Conservation (phyloP, 345 rosid species). For the Rhizophora apiculata region DNA sequence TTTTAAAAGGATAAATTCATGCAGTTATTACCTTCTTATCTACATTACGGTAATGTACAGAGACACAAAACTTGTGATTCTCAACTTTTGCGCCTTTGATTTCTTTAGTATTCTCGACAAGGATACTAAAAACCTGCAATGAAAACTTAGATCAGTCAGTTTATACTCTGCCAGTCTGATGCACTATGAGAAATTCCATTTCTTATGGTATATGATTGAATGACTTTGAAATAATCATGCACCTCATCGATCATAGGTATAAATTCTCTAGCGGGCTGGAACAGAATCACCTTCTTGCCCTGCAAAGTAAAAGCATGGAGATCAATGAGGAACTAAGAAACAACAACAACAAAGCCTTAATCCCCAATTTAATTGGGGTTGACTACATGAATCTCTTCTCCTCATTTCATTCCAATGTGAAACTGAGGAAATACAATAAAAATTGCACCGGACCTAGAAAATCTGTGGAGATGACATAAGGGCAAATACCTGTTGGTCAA, state of each 20-base stretch:
- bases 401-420: too few species aligned
- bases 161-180: background rate
- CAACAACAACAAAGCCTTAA: too few species aligned
- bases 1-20: background rate
- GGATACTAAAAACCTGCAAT: slow-evolving; percentile 77
- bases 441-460: background rate
- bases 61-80: slow-evolving; percentile 87
- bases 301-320: slow-evolving; percentile 21
- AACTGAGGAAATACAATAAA: background rate
- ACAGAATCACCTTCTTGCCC: slow-evolving; percentile 76
- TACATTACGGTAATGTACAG: slow-evolving; percentile 98
- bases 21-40: slow-evolving; percentile 62
- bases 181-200: background rate
- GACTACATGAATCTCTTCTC: too few species aligned
- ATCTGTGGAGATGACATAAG: background rate
- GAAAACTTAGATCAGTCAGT: background rate
- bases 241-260: slow-evolving; percentile 79
- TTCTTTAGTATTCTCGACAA: slow-evolving; percentile 63
- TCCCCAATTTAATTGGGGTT: too few species aligned
- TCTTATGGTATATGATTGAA: background rate
- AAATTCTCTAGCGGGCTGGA: slow-evolving; percentile 92
- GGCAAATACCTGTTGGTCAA: slow-evolving; percentile 57
- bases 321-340: background rate
- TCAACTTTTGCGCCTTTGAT: slow-evolving; percentile 84
- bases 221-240: background rate